phyloP scores from a whole-genome alignment of 768 basidiomycete genomes.

The Gymnopilus junonius region DNA sequence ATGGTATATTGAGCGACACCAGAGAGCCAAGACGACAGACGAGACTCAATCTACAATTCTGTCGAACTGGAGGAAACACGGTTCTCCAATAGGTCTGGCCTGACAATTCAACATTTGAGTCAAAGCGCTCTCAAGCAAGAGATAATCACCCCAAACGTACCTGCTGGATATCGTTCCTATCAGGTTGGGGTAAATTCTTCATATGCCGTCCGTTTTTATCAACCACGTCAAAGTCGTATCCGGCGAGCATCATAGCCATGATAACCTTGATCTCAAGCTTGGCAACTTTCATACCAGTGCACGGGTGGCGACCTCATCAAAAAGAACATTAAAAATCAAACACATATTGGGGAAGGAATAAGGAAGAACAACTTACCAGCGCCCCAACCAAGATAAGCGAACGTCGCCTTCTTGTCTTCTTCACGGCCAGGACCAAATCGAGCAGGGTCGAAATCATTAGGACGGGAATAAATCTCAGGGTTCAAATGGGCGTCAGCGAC shows the following conservation, averaged over 20 bases:
- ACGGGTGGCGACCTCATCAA: slow-evolving; percentile 38
- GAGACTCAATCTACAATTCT: slow-evolving; percentile 1
- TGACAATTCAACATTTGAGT: not conserved
- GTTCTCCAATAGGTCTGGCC: slow-evolving; percentile 8
- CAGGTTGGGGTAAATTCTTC: slow-evolving; percentile 26
- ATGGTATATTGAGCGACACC: not conserved
- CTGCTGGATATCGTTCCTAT: slow-evolving; percentile 38
- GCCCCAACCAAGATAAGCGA: slow-evolving; percentile 43
- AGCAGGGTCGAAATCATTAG: slow-evolving; percentile 38
- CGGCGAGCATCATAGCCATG: slow-evolving; percentile 33
- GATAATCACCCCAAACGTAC: slow-evolving; percentile 15
- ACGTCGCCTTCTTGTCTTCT: slow-evolving; percentile 37
- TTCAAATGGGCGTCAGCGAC: slow-evolving; percentile 38
- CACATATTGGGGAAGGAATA: not conserved
- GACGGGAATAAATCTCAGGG: slow-evolving; percentile 37
- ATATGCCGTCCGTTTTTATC: slow-evolving; percentile 31
- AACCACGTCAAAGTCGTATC: slow-evolving; percentile 36
- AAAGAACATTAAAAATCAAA: not conserved
- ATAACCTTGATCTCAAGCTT: slow-evolving; percentile 43
- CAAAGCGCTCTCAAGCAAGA: not conserved
- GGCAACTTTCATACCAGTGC: slow-evolving; percentile 40
- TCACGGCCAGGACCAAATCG: slow-evolving; percentile 34
- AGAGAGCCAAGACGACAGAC: not conserved
- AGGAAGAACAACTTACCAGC: slow-evolving; percentile 32
- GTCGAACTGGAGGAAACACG: slow-evolving; percentile 5